Conservation (phyloP, 176 grass and related monocot species). For the Zizania latifolia region DNA sequence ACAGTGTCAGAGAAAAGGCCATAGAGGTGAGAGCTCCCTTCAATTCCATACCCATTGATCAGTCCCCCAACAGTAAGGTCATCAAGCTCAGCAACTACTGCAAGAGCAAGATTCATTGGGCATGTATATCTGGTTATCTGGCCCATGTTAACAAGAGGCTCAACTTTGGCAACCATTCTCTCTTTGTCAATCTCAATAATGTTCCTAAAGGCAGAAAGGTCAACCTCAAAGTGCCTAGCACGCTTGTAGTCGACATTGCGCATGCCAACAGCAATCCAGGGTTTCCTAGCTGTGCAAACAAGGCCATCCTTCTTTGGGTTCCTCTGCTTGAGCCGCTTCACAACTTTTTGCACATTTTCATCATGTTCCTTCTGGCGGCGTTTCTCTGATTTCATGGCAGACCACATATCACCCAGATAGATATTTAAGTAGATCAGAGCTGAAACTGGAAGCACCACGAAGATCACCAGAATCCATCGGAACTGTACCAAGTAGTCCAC, state of each 20-base stretch:
- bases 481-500: slow-evolving; percentile 83
- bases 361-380: slow-evolving; percentile 69
- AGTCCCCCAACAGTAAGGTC: slow-evolving; percentile 92
- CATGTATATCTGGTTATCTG: slow-evolving; percentile 74
- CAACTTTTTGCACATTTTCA: slow-evolving; percentile 71
- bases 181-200: slow-evolving; percentile 81
- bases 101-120: slow-evolving; percentile 74
- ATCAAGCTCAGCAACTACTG: slow-evolving; percentile 81
- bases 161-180: slow-evolving; percentile 72
- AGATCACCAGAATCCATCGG: slow-evolving; percentile 84
- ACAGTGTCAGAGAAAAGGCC: slow-evolving; percentile 92
- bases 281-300: slow-evolving; percentile 89
- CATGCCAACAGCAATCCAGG: slow-evolving; percentile 87
- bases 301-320: slow-evolving; percentile 89
- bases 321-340: slow-evolving; percentile 78
- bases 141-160: slow-evolving; percentile 95
- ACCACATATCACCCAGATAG: slow-evolving; percentile 62
- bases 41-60: slow-evolving; percentile 91
- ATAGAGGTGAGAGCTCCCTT: slow-evolving; percentile 91
- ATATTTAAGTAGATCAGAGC: slow-evolving; percentile 60
- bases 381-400: slow-evolving; percentile 73
- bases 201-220: slow-evolving; percentile 77
- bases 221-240: slow-evolving; percentile 80
- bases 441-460: slow-evolving; percentile 71
- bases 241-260: slow-evolving; percentile 94